Conservation (phyloP, 2,329 filamentous ascomycete genomes). For the Colletotrichum eleusines region DNA sequence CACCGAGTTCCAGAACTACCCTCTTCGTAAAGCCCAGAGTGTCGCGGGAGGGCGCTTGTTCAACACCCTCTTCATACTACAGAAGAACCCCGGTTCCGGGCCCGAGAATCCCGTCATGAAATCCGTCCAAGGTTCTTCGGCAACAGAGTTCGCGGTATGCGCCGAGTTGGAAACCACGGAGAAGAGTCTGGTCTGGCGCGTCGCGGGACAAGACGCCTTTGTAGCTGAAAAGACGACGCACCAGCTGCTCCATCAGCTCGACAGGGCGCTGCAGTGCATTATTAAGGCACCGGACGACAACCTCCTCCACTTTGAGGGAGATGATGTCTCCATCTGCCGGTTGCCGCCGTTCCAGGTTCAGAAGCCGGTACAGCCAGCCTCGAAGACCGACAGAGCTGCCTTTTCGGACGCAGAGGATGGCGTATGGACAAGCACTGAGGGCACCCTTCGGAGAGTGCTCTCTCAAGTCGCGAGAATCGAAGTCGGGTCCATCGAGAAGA, state of each 20-base stretch:
- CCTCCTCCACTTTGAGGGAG: constrained; percentile 65
- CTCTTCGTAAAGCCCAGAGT: constrained; percentile 75
- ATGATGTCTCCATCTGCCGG: constrained; percentile 73
- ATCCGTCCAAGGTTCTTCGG: constrained; percentile 73
- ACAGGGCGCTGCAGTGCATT: constrained; percentile 69
- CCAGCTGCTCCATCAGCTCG: constrained; percentile 68
- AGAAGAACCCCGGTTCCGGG: constrained; percentile 51
- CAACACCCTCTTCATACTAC: constrained; percentile 69
- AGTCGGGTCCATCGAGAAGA: constrained; percentile 66
- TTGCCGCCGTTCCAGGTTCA: constrained; percentile 58
- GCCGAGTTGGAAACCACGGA: constrained; percentile 79
- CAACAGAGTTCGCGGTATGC: constrained; percentile 85
- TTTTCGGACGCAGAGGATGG: constrained; percentile 10
- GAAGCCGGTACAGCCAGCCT: background rate
- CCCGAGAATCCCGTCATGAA: constrained; percentile 60
- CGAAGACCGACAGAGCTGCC: background rate
- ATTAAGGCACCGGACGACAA: constrained; percentile 60
- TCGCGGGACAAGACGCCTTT: constrained; percentile 73
- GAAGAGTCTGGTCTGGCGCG: constrained; percentile 73
- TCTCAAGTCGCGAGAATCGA: constrained; percentile 72
- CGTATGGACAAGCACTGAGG: constrained; percentile 53
- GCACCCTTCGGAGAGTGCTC: constrained; percentile 61
- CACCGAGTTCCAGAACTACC: constrained; percentile 80
- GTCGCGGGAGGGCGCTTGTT: constrained; percentile 57
- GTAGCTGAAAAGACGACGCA: constrained; percentile 60